Evolutionary conservation across 2,329 filamentous ascomycete species (phyloP).

Genomic region (Sporothrix globosa): DNA sequence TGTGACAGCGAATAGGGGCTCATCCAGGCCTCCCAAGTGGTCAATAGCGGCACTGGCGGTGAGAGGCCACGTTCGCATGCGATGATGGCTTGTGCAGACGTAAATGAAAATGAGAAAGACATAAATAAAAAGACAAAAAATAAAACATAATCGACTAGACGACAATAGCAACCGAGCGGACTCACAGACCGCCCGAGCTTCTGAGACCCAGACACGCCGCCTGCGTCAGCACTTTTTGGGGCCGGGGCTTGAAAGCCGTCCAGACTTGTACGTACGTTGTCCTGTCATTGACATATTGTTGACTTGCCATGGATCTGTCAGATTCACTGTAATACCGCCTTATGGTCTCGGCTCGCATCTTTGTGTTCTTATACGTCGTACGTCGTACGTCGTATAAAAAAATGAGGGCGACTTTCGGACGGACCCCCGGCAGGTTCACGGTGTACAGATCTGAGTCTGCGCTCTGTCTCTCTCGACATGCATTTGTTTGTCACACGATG

Average conservation of each 20-base stretch:
- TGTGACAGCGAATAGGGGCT: background rate
- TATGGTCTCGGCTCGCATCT: background rate
- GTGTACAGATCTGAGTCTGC: conserved; percentile 25
- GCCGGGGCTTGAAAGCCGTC: background rate
- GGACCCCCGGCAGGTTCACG: conserved; percentile 14
- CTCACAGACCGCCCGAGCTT: conserved; percentile 18
- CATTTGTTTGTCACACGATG: conserved; percentile 27
- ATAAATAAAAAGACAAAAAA: background rate
- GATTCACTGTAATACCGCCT: background rate
- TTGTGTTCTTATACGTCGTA: background rate
- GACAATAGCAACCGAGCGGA: background rate
- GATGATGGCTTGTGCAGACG: background rate
- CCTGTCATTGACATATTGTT: background rate
- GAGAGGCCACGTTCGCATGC: background rate
- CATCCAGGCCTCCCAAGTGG: no score
- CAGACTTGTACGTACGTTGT: background rate
- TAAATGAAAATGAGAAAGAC: background rate
- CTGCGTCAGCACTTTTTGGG: background rate
- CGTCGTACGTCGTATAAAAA: background rate
- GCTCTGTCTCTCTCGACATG: conserved; percentile 18
- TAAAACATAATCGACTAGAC: background rate
- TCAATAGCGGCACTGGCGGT: background rate
- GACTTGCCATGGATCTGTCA: background rate
- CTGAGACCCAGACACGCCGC: background rate
- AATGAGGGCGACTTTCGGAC: conserved; percentile 11